Evolutionary conservation across 2,329 filamentous ascomycete species (phyloP).

Genomic region (Aspergillus texensis): DNA sequence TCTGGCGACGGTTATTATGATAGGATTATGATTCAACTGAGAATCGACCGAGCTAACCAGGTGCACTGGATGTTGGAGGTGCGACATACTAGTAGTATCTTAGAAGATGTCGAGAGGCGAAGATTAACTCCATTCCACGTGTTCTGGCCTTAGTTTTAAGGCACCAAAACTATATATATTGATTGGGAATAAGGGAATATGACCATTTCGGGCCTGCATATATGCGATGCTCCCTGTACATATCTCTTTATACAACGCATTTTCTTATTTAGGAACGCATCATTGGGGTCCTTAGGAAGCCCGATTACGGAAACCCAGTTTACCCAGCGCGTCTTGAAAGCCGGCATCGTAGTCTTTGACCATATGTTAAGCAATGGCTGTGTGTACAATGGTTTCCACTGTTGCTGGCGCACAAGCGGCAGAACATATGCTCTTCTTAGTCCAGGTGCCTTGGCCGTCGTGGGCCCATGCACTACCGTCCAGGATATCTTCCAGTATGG

Average conservation of each 20-base stretch:
- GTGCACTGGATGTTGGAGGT: neutral
- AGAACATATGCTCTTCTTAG: conserved; percentile 1
- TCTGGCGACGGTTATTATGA: neutral
- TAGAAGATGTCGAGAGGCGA: neutral
- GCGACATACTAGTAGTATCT: neutral
- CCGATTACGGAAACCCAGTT: neutral
- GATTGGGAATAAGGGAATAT: neutral
- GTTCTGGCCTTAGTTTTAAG: conserved; percentile 11
- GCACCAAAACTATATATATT: neutral
- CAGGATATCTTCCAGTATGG: conserved; percentile 28
- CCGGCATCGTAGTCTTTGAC: neutral
- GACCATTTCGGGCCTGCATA: neutral
- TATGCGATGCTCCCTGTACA: neutral
- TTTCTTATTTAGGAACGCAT: neutral
- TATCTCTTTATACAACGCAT: neutral
- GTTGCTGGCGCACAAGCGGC: neutral
- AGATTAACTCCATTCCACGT: neutral
- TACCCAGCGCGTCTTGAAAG: neutral
- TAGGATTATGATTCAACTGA: neutral
- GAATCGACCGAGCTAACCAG: neutral
- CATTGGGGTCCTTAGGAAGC: too few species aligned
- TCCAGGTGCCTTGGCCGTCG: conserved; percentile 37
- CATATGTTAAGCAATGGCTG: neutral
- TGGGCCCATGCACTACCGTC: conserved; percentile 30
- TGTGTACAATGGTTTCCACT: neutral